Base-by-base conservation (phyloP, 164 flowering plant genomes). In the Piper longum region DNA sequence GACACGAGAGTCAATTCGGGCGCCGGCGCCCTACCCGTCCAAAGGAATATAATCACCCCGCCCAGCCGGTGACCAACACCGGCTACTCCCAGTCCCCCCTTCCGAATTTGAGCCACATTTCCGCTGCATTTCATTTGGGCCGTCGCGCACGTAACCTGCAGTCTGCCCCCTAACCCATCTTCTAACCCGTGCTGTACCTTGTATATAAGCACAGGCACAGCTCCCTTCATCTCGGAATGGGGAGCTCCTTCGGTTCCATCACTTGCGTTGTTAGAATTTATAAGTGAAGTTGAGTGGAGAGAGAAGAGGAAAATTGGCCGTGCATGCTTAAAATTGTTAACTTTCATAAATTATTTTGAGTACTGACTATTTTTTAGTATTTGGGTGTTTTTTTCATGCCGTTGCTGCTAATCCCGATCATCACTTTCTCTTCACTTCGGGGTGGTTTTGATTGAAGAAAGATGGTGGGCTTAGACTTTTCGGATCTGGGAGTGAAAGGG, bases 391-490 rank as follows among this genome's bases (percentile, higher is more conserved):
- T 26, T 26, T 26, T 26, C 36, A 26, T 26, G 36, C 36, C 36
- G 2, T 26, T 26, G 36, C 36, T 26, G 36, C 36, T 26, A 26
- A 26, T 26, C 56, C 5, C 45, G 13, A 4, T 68, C 70, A 45
- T 39, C 61, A 51, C 54, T 9, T 5, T 17, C 39, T 59, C 40
- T 19, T 66, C 59, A n/a, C 12, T 4, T 55, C 40, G 0, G 60
- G 3, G 12, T 57, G 5, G 39, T 14, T 36, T 8, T 57, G 70
- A 65, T 74, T 77, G 70, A 61, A 73, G 61, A 74, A 77, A 77
- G 76, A 77, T 74, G 77, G 83, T 87, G 89, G 86, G 88, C 76
- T 69, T 71, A 66, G 81, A 77, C 67, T 72, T 75, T 40, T 79
- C 69, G 63, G 79, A 70, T 69, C 68, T 68, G 19, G 68, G 65